Evolutionary conservation across 2,329 filamentous ascomycete genomes (phyloP).

Genomic region (Colletotrichum nymphaeae): DNA sequence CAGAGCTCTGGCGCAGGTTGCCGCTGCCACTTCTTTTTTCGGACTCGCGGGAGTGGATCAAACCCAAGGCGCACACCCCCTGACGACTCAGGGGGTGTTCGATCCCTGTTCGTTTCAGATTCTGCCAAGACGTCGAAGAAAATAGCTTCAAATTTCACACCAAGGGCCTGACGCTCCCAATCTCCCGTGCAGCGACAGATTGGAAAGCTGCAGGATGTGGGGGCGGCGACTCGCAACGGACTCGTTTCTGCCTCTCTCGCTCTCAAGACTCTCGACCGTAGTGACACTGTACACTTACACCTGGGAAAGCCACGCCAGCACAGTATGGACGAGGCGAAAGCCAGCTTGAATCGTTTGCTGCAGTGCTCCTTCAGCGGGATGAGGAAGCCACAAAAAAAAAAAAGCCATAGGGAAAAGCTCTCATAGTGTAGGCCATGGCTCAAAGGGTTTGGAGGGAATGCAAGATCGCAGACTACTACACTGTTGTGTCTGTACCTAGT

Average conservation of each 20-base stretch:
- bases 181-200: constrained; percentile 1
- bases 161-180: constrained; percentile 18
- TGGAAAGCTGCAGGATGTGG: background rate
- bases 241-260: background rate
- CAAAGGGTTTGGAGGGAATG: too few species aligned
- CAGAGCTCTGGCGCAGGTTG: background rate
- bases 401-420: background rate
- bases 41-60: background rate
- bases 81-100: background rate
- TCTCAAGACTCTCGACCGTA: too few species aligned
- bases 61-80: background rate
- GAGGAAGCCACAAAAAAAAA: constrained; percentile 6
- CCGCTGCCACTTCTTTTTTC: constrained; percentile 12
- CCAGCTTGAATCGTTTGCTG: background rate
- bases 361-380: constrained; percentile 24
- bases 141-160: constrained; percentile 30
- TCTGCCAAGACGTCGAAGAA: constrained; percentile 30
- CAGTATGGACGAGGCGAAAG: background rate
- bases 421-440: too few species aligned
- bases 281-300: background rate
- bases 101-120: constrained; percentile 29
- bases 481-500: too few species aligned
- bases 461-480: too few species aligned
- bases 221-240: background rate
- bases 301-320: background rate